Percentiles rank a stretch among this genome's conserved stretches.
These are phyloP conservation scores for Hypericum androsaemum DNA, from an alignment of 345 rosid genomes.

Conservation along the genomic window DNA sequence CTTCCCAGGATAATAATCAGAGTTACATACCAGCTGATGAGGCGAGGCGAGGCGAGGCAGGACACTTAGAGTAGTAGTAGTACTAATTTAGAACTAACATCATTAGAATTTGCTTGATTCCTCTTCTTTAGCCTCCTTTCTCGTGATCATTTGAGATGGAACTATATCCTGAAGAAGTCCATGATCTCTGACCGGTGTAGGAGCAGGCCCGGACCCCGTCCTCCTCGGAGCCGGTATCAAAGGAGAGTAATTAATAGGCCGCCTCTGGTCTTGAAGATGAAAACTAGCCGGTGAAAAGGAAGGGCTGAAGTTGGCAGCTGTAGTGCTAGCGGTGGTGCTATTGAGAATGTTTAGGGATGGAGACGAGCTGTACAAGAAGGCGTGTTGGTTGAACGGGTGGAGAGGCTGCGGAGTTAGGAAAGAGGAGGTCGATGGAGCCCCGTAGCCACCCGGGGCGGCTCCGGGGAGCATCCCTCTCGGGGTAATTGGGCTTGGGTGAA, in stretches of 20 bases:
- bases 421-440: conserved; percentile 23
- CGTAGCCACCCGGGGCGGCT: conserved; percentile 8
- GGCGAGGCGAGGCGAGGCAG: too few relatives aligned
- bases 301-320: conserved; percentile 14
- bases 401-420: conserved; percentile 40
- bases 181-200: conserved; percentile 33
- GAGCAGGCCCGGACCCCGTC: too few relatives aligned
- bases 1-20: too few relatives aligned
- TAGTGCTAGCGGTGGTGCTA: conserved; percentile 8
- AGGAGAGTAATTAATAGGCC: conserved; percentile 6
- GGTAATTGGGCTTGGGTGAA: conserved; percentile 62
- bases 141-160: conserved; percentile 48
- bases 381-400: conserved; percentile 23
- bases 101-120: not conserved
- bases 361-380: conserved; percentile 22
- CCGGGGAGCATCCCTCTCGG: conserved; percentile 42
- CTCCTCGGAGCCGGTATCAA: conserved; percentile 15
- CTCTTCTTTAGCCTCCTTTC: conserved; percentile 32
- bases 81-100: not conserved
- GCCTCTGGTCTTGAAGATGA: conserved; percentile 22
- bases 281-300: conserved; percentile 16
- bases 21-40: too few relatives aligned
- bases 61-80: not conserved
- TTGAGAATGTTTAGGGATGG: conserved; percentile 22
- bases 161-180: conserved; percentile 94